Evolutionary conservation across 371 early-diverging fungal genomes (phyloP).

Genomic region (Zychaea mexicana): DNA sequence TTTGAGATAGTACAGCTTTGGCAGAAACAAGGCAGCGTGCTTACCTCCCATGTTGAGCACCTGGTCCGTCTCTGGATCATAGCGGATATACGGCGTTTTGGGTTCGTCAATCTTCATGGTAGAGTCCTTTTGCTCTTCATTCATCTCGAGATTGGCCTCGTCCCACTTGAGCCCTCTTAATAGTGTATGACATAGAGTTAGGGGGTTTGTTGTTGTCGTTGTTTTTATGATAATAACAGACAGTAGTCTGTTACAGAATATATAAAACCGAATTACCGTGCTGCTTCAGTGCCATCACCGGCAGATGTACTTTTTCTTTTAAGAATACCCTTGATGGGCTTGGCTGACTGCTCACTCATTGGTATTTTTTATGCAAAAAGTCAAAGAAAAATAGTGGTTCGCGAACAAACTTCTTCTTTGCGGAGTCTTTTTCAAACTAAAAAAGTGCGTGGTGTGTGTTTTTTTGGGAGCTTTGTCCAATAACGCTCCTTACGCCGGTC

Average conservation of each 20-base stretch:
- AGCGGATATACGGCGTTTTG: slow-evolving; percentile 94
- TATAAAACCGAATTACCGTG: slow-evolving; percentile 5
- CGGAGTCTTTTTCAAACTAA: too few species aligned
- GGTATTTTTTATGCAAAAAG: slow-evolving; percentile 6
- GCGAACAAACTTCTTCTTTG: too few species aligned
- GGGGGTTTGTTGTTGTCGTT: neutral
- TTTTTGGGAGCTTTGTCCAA: too few species aligned
- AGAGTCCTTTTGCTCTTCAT: slow-evolving; percentile 88
- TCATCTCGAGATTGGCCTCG: slow-evolving; percentile 89
- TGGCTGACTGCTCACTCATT: slow-evolving; percentile 39
- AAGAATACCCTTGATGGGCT: slow-evolving; percentile 57
- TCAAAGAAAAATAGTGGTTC: neutral
- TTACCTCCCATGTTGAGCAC: slow-evolving; percentile 56
- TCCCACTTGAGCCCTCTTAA: slow-evolving; percentile 82
- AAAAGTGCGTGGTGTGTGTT: too few species aligned
- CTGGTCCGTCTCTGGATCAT: slow-evolving; percentile 80
- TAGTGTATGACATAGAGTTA: too few species aligned
- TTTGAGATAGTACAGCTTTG: too few species aligned
- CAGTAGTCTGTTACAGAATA: neutral
- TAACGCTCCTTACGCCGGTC: neutral
- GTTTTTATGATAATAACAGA: too few species aligned
- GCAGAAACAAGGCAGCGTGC: too few species aligned
- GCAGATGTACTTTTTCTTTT: slow-evolving; percentile 34
- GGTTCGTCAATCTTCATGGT: slow-evolving; percentile 98
- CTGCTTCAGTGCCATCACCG: slow-evolving; percentile 2